Percentiles rank a stretch among this genome's conserved stretches.
Conservation (phyloP, 805 yeast species). For the Kodamaea hsintzibuensis region DNA sequence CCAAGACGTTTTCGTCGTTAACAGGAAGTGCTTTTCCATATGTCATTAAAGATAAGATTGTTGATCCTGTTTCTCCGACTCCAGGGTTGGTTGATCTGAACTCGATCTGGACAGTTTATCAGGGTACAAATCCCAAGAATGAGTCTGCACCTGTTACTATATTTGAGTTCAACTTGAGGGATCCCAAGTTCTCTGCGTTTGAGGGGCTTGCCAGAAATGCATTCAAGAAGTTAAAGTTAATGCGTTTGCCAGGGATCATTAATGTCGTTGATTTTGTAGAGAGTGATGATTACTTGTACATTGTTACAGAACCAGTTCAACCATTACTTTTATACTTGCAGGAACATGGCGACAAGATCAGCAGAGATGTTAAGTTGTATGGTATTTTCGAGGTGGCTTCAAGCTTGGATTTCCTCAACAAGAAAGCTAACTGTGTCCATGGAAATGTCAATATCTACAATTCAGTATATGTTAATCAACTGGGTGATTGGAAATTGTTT, state of each 20-base stretch:
- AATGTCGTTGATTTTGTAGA: conserved; percentile 64
- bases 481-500: conserved; percentile 83
- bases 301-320: conserved; percentile 66
- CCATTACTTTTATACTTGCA: conserved; percentile 49
- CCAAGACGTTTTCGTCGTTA: conserved; percentile 58
- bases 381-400: conserved; percentile 59
- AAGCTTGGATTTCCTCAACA: conserved; percentile 58
- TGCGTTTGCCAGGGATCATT: conserved; percentile 71
- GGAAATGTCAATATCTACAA: conserved; percentile 55
- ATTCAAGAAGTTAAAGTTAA: conserved; percentile 48
- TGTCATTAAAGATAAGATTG: conserved; percentile 46
- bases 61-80: conserved; percentile 23
- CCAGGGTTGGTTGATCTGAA: conserved; percentile 21
- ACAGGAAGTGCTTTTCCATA: conserved; percentile 63
- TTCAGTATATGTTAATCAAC: conserved; percentile 60
- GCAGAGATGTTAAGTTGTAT: conserved; percentile 43
- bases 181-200: conserved; percentile 29
- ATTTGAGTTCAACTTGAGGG: conserved; percentile 59
- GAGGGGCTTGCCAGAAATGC: conserved; percentile 37
- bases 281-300: conserved; percentile 53
- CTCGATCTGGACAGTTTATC: conserved; percentile 62
- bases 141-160: conserved; percentile 56
- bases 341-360: conserved; percentile 25
- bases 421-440: conserved; percentile 58
- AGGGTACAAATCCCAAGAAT: conserved; percentile 57